Percentiles rank a stretch among this genome's conserved stretches.
Conservation (phyloP, 1,284 basidiomycete species). For the Cutaneotrichosporon curvatum region DNA sequence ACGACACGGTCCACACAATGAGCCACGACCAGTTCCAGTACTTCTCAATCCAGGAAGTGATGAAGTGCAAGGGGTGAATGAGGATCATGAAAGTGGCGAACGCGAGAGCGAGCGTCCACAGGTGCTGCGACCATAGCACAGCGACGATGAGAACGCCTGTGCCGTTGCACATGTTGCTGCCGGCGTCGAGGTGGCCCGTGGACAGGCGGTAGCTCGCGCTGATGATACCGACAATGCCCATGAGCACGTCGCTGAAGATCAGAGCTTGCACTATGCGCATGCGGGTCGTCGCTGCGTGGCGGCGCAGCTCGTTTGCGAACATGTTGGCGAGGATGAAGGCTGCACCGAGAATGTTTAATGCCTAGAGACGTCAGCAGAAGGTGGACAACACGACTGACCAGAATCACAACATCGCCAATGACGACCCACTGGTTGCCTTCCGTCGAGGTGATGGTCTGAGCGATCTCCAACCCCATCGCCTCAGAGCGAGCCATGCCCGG, state of each 20-base stretch:
- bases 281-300: slow-evolving; percentile 38
- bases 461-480: not conserved
- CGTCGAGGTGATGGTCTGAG: slow-evolving; percentile 5
- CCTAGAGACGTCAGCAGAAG: no score
- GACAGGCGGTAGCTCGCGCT: slow-evolving; percentile 24
- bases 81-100: slow-evolving; percentile 46
- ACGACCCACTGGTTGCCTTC: slow-evolving; percentile 33
- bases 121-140: slow-evolving; percentile 38
- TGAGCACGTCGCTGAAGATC: slow-evolving; percentile 38
- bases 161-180: slow-evolving; percentile 34
- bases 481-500: no score
- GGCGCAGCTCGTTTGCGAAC: slow-evolving; percentile 30
- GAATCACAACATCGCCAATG: slow-evolving; percentile 37
- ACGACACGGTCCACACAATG: slow-evolving; percentile 34
- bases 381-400: slow-evolving; percentile 29
- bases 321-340: slow-evolving; percentile 30
- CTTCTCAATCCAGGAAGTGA: slow-evolving; percentile 41
- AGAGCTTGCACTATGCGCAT: slow-evolving; percentile 43
- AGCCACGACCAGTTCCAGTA: slow-evolving; percentile 39
- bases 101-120: slow-evolving; percentile 44
- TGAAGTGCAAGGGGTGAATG: slow-evolving; percentile 37
- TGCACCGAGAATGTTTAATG: slow-evolving; percentile 34
- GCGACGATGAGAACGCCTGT: slow-evolving; percentile 38
- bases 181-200: slow-evolving; percentile 20
- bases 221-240: slow-evolving; percentile 35